phyloP scores from a whole-genome alignment of 208 protist species.

The Leishmania mexicana region DNA sequence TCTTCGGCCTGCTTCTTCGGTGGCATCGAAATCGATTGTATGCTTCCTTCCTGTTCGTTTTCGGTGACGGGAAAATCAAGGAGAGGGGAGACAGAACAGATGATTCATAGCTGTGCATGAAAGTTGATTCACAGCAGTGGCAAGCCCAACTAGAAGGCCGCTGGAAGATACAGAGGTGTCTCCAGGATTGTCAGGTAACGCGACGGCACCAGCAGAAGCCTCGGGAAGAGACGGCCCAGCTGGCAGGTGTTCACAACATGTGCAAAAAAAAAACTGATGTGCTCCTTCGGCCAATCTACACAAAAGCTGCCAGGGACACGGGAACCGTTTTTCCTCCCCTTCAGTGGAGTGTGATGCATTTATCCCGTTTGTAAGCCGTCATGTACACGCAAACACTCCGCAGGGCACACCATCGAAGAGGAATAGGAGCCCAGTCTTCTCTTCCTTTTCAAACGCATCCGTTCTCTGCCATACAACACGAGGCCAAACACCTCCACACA shows the following conservation, averaged over 20 bases:
- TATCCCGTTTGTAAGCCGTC: background rate
- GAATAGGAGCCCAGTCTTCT: background rate
- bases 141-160: background rate
- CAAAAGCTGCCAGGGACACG: background rate
- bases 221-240: background rate
- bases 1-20: slow-evolving; percentile 81
- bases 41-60: background rate
- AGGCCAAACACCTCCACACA: background rate
- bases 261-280: background rate
- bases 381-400: background rate
- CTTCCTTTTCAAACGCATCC: background rate
- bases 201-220: background rate
- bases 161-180: background rate
- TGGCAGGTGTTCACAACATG: background rate
- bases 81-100: background rate
- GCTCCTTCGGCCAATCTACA: background rate
- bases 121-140: background rate
- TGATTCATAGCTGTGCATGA: background rate
- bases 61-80: background rate
- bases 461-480: background rate
- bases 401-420: background rate
- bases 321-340: background rate
- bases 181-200: background rate
- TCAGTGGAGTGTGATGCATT: background rate
- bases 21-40: slow-evolving; percentile 42